Evolutionary conservation across 2,329 filamentous ascomycete genomes (phyloP).

Genomic region (Rutstroemia sp.): DNA sequence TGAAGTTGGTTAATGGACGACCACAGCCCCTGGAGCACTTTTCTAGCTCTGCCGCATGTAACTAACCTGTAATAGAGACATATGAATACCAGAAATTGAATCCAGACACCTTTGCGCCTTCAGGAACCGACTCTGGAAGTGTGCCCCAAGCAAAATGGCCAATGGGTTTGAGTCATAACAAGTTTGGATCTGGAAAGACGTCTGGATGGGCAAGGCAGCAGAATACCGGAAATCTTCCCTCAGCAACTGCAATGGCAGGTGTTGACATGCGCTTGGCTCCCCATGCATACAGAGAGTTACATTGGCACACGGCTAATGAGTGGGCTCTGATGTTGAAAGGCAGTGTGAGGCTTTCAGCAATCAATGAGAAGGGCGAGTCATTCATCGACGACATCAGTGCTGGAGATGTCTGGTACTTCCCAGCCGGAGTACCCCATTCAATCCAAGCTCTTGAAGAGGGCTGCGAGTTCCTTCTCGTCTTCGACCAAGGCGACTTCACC

Average conservation of each 20-base stretch:
- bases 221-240: constrained; percentile 43
- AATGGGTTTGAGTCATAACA: constrained; percentile 43
- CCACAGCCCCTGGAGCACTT: too few relatives aligned
- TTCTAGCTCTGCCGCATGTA: background rate
- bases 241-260: constrained; percentile 42
- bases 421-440: constrained; percentile 41
- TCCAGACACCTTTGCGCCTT: constrained; percentile 46
- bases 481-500: constrained; percentile 50
- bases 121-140: constrained; percentile 43
- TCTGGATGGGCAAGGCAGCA: constrained; percentile 52
- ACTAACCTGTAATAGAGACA: constrained; percentile 27
- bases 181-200: constrained; percentile 29
- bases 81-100: constrained; percentile 45
- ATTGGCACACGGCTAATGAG: constrained; percentile 51
- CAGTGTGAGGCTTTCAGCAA: constrained; percentile 41
- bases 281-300: constrained; percentile 53
- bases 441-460: constrained; percentile 49
- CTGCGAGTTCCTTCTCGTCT: constrained; percentile 52
- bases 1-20: too few relatives aligned
- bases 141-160: constrained; percentile 45
- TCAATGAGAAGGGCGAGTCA: constrained; percentile 43
- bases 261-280: constrained; percentile 53
- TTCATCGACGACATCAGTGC: constrained; percentile 41
- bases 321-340: constrained; percentile 49
- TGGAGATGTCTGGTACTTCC: constrained; percentile 49